phyloP scores from a whole-genome alignment of 257 asterid genomes.

The Coffea canephora region DNA sequence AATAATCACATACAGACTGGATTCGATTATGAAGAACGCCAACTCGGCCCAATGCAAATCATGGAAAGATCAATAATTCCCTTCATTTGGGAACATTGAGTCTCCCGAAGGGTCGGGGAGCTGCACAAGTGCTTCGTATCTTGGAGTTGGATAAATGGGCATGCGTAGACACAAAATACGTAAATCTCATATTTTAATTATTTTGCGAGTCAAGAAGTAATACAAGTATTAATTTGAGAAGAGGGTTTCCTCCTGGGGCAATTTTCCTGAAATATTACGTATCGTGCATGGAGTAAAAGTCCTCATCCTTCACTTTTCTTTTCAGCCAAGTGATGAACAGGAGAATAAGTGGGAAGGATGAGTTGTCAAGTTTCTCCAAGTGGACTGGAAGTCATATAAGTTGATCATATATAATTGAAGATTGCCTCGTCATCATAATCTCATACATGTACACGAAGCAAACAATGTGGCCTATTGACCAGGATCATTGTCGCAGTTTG shows the following conservation, averaged over 20 bases:
- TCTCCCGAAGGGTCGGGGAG: not conserved
- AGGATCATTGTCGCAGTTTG: conserved; percentile 34
- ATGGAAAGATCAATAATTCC: not conserved
- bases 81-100: not conserved
- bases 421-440: not conserved
- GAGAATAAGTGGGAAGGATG: not conserved
- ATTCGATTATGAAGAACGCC: not conserved
- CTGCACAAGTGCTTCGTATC: too few relatives aligned
- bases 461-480: conserved; percentile 36
- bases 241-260: too few relatives aligned
- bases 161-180: not conserved
- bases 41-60: not conserved
- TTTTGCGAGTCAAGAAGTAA: too few relatives aligned
- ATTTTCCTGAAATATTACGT: not conserved
- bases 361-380: not conserved
- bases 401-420: not conserved
- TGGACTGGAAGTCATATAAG: not conserved
- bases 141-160: too few relatives aligned
- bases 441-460: not conserved
- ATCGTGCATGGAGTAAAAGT: not conserved
- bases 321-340: not conserved
- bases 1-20: not conserved
- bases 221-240: too few relatives aligned
- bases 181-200: not conserved
- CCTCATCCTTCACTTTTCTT: not conserved